Evolutionary conservation across 2,329 filamentous ascomycete species (phyloP), one percentile per base, ranked within the genome.

Genomic region (Bertia moriformis): DNA sequence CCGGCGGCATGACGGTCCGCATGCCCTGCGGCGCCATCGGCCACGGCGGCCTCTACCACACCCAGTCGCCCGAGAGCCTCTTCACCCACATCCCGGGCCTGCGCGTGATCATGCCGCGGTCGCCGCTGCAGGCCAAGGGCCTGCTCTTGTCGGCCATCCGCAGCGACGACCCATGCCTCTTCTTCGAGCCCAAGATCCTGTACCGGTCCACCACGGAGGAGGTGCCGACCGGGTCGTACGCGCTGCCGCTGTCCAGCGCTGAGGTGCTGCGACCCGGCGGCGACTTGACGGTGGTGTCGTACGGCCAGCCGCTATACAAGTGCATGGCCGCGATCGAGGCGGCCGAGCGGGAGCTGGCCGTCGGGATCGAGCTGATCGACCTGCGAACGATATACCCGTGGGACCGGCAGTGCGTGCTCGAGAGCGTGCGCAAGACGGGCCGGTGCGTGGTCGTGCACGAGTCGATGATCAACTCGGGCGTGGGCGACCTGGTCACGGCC

Each of bases 1-100:
- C 71, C 14, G 88, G 88, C 15, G n/a, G n/a, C n/a, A 56, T 95
- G 50, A 89, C 89, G 0, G 77, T 94, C 14, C 70, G 88, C 18
- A 94, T 95, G 88, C 88, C 88, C 0, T 84, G 78, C 46, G 88
- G 88, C 41, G 84, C 78, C 33, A 88, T 95, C 14, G 88, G 88
- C 12, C 88, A 95, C 55, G 88, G 88, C 43, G 88, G 73, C 30
- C 60, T 94, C 55, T 77, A 95, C 56, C 88, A 95, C 55, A 85
- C 85, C 1, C 88, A 95, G 55, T 88, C 82, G 1, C 88, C 88
- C 4, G 88, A 95, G 58, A 73, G 80, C 14, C 68, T 95, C 38
- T 95, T 95, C 57, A 83, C 82, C 14, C 88, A 94, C 53, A 72
- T 93, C 2, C 88, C 88, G 1, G 88, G 88, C 3, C 62, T 94